These are phyloP conservation scores for Arabis hirsuta DNA, from an alignment of 345 rosid species.

Conservation along the genomic window DNA sequence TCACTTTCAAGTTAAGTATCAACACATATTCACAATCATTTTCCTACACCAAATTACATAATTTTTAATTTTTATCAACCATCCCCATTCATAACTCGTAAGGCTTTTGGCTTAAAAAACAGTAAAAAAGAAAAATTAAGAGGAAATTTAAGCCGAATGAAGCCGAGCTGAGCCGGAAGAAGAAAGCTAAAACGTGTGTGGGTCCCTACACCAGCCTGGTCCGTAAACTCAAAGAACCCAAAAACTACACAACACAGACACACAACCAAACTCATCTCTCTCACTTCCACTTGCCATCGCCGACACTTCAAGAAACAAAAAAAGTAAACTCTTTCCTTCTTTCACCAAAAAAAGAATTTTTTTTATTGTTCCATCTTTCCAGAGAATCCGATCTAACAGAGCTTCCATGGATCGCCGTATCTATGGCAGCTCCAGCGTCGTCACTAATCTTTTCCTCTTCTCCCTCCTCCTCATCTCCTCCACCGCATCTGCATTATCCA, in stretches of 20 bases:
- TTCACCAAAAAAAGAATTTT: conserved; percentile 19
- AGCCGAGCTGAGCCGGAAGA: conserved; percentile 19
- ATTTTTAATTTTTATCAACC: too few species aligned
- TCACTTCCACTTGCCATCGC: conserved; percentile 39
- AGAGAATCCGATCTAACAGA: conserved; percentile 32
- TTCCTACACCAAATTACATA: not conserved
- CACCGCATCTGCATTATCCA: conserved; percentile 32
- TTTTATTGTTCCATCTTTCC: conserved; percentile 23
- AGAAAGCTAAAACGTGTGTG: conserved; percentile 6
- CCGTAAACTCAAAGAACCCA: conserved; percentile 27
- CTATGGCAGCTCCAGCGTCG: conserved; percentile 40
- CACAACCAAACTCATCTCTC: conserved; percentile 38
- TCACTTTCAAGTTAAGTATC: conserved; percentile 41
- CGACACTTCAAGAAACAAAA: conserved; percentile 38
- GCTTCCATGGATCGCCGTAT: conserved; percentile 47
- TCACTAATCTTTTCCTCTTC: conserved; percentile 11
- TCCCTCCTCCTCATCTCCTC: conserved; percentile 13
- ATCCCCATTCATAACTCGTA: too few species aligned
- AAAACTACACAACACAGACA: conserved; percentile 37
- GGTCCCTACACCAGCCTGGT: conserved; percentile 45
- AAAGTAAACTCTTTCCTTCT: conserved; percentile 41
- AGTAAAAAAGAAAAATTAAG: not conserved
- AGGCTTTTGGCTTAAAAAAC: too few species aligned
- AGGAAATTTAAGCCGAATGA: not conserved
- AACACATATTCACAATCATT: not conserved